Evolutionary conservation across 148 eudicot species (phyloP), one percentile per base, ranked within the genome.

Genomic region (Spergularia marina): DNA sequence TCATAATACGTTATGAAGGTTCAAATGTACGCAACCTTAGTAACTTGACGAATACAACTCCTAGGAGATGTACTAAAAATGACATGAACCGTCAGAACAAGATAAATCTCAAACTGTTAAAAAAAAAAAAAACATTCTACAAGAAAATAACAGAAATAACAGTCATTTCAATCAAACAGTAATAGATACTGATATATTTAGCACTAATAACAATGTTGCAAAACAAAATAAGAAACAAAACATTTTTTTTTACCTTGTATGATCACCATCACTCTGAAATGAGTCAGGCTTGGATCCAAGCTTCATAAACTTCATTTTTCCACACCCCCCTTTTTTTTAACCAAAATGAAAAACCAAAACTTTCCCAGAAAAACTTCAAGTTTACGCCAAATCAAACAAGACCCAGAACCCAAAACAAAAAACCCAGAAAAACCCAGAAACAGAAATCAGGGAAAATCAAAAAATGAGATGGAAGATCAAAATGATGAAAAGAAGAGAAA

Each of bases 271-370:
- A 58, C 85, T 85, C 88, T 89, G 91, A 77, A 91, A 89, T 25
- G 86, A 80, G 80, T 91, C 97, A 82, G 90, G 87, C 74, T 91
- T 91, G 73, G 97, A 91, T 85, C 97, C 97, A 79, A 91, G 91
- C 76, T 91, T 91, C 97, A 91, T 91, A 74, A 89, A 91, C 90
- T 91, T 91, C 97, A 91, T 91, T 53, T 67, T n/a, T n/a, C n/a
- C n/a, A n/a, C n/a, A n/a, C n/a, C n/a, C n/a, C n/a, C n/a, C n/a
- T n/a, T n/a, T n/a, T n/a, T 60, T 36, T 12, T n/a, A 20, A 8
- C 51, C 66, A 61, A 60, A 52, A 70, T 30, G 36, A 23, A 69
- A n/a, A 51, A 55, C 55, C 21, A 40, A 78, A 53, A 62, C 44
- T 65, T 56, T 53, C 21, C 49, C 20, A 36, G 36, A 30, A 73